Evolutionary conservation across 2,329 filamentous ascomycete genomes (phyloP).

Genomic region (Fusarium abutilonis): DNA sequence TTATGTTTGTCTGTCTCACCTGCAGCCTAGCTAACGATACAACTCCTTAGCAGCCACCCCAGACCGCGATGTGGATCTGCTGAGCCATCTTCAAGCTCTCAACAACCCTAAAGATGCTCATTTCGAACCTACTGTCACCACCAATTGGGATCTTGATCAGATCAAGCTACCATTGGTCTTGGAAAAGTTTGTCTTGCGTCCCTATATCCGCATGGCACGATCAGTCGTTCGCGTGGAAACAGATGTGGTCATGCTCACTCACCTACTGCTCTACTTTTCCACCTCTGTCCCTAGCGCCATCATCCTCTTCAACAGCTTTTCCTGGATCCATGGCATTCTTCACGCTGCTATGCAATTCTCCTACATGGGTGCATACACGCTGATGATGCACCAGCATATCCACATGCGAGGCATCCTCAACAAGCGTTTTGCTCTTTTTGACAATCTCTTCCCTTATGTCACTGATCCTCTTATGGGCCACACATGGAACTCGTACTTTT

Average conservation of each 20-base stretch:
- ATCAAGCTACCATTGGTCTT: slow-evolving; percentile 29
- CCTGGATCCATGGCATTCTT: slow-evolving; percentile 71
- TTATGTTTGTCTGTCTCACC: background rate
- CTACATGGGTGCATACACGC: slow-evolving; percentile 78
- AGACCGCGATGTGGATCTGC: slow-evolving; percentile 25
- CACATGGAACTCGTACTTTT: slow-evolving; percentile 86
- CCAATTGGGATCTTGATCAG: slow-evolving; percentile 27
- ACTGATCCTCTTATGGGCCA: slow-evolving; percentile 82
- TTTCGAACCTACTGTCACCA: slow-evolving; percentile 29
- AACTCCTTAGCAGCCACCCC: background rate
- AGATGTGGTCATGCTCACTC: slow-evolving; percentile 81
- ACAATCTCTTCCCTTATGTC: slow-evolving; percentile 76
- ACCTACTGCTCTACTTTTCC: slow-evolving; percentile 75
- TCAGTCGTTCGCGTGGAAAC: slow-evolving; percentile 70
- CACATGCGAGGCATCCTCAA: slow-evolving; percentile 76
- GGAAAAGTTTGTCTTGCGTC: slow-evolving; percentile 57
- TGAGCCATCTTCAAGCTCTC: slow-evolving; percentile 28
- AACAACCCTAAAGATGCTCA: slow-evolving; percentile 32
- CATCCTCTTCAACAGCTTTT: slow-evolving; percentile 72
- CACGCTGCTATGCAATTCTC: slow-evolving; percentile 73
- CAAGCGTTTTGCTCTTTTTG: slow-evolving; percentile 65
- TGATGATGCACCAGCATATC: slow-evolving; percentile 88
- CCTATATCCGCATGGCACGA: slow-evolving; percentile 67
- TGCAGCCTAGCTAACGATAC: background rate
- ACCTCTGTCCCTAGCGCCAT: slow-evolving; percentile 76